A percentile compares a stretch with the other conserved stretches of the same genome.
phyloP scores from a whole-genome alignment of 768 basidiomycete genomes.

The Pleurotus citrinopileatus region DNA sequence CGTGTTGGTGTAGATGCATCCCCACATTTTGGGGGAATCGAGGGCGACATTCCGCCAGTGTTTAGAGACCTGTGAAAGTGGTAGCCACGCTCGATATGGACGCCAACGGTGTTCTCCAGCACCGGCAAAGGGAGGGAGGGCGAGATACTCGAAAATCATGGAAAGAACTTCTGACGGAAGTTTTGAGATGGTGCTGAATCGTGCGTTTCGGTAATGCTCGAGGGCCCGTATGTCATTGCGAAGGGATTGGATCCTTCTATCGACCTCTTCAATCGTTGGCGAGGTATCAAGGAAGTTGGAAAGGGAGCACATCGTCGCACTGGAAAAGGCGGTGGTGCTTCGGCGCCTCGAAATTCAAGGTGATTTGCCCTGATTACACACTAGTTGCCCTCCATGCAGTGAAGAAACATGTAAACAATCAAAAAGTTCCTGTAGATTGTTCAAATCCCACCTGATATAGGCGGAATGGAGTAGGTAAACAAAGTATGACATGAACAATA shows the following conservation, averaged over 20 bases:
- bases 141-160: neutral
- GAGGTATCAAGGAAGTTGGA: neutral
- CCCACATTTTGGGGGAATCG: neutral
- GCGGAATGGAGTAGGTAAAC: too few species aligned
- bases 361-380: too few species aligned
- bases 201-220: neutral
- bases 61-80: neutral
- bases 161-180: neutral
- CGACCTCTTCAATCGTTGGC: neutral
- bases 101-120: neutral
- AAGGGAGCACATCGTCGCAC: neutral
- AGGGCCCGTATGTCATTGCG: neutral
- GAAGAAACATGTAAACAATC: too few species aligned
- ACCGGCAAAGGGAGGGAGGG: too few species aligned
- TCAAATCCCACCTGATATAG: too few species aligned
- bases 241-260: neutral
- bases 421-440: too few species aligned
- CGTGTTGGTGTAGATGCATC: neutral
- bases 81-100: neutral
- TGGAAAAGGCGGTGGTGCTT: too few species aligned
- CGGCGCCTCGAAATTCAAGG: too few species aligned
- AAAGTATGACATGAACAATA: too few species aligned
- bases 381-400: slow-evolving; percentile 25
- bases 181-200: neutral
- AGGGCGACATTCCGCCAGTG: neutral